phyloP scores from a whole-genome alignment of 139 green algal genomes.

The Picochlorum sp. region DNA sequence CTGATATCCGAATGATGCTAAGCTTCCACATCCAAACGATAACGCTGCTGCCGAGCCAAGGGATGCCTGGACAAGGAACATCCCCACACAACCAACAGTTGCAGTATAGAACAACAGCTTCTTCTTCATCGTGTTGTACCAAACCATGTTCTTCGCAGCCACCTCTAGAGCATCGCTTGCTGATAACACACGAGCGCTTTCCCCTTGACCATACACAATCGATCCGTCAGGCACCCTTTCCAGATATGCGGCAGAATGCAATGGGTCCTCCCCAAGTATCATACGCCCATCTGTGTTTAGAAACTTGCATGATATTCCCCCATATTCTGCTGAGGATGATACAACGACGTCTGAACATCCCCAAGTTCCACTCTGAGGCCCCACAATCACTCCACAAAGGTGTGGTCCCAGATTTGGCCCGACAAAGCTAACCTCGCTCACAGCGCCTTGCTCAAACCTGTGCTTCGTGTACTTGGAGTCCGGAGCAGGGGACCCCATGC shows the following conservation, averaged over 20 bases:
- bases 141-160: conserved; percentile 41
- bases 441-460: conserved; percentile 60
- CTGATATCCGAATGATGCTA: conserved; percentile 56
- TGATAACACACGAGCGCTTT: conserved; percentile 29
- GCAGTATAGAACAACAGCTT: conserved; percentile 51
- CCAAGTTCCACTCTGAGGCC: conserved; percentile 61
- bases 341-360: conserved; percentile 59
- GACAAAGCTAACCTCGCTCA: conserved; percentile 61
- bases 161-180: conserved; percentile 51
- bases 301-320: conserved; percentile 54
- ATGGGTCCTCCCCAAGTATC: conserved; percentile 34
- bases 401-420: conserved; percentile 56
- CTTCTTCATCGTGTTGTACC: conserved; percentile 58
- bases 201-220: conserved; percentile 65
- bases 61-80: conserved; percentile 25
- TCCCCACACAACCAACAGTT: conserved; percentile 45
- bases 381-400: conserved; percentile 56
- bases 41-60: conserved; percentile 36
- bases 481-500: conserved; percentile 7
- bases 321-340: conserved; percentile 35
- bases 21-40: conserved; percentile 60
- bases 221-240: conserved; percentile 43
- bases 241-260: conserved; percentile 47
- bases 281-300: conserved; percentile 40
- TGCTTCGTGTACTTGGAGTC: not conserved